These are phyloP conservation scores for Kodamaea fungicola DNA, from an alignment of 1,139 yeast species.

Conservation along the genomic window DNA sequence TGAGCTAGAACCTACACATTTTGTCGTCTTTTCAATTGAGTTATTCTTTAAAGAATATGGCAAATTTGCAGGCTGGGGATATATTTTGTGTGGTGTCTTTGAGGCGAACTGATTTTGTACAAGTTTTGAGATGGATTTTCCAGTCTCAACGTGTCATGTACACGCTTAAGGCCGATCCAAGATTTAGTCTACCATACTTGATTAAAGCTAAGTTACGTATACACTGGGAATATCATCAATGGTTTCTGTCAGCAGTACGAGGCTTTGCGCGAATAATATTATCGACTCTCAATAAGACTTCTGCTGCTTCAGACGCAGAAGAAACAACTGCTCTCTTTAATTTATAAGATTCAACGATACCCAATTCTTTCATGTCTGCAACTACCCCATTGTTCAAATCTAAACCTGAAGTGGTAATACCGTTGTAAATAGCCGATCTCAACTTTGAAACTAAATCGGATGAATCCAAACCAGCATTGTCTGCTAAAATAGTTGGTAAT, in stretches of 20 bases:
- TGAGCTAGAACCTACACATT: too few species aligned
- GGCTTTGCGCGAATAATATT: conserved; percentile 96
- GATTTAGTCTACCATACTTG: too few species aligned
- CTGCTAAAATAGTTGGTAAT: conserved; percentile 92
- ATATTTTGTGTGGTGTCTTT: too few species aligned
- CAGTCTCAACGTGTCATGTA: too few species aligned
- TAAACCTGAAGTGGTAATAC: conserved; percentile 87
- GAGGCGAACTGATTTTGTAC: too few species aligned
- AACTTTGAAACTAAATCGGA: conserved; percentile 88
- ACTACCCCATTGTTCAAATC: conserved; percentile 80
- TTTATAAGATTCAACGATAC: conserved; percentile 89
- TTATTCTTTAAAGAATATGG: too few species aligned
- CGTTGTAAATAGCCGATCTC: conserved; percentile 89
- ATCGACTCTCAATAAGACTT: conserved; percentile 89
- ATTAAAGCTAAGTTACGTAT: too few species aligned
- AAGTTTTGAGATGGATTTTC: too few species aligned
- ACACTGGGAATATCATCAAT: conserved; percentile 6
- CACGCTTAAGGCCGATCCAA: too few species aligned
- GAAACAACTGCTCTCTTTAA: conserved; percentile 93
- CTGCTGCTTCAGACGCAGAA: conserved; percentile 96
- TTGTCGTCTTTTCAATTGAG: too few species aligned
- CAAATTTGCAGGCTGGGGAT: too few species aligned
- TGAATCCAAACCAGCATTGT: conserved; percentile 95
- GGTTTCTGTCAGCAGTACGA: conserved; percentile 87
- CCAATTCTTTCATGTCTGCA: conserved; percentile 92